phyloP scores from a whole-genome alignment of 177 flowering plant genomes.

The Vitis hybrid region DNA sequence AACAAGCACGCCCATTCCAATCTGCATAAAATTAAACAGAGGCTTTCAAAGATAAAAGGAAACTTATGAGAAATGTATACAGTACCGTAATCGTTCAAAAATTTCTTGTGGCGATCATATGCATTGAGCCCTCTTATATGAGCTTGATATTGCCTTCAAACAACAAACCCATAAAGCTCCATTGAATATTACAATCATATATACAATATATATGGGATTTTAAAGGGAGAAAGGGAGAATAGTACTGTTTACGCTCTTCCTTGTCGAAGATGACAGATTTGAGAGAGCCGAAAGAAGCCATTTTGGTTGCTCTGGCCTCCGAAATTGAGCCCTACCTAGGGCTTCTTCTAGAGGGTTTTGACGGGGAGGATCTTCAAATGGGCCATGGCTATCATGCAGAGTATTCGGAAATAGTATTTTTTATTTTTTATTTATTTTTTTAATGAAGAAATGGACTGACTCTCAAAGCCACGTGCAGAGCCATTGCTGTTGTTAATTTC shows the following conservation, averaged over 20 bases:
- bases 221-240: constrained; percentile 1
- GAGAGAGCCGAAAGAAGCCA: constrained; percentile 64
- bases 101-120: constrained; percentile 91
- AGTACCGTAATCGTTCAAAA: constrained; percentile 79
- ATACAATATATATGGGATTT: background rate
- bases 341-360: too few species aligned
- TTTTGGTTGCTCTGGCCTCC: constrained; percentile 7
- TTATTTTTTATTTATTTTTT: too few species aligned
- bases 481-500: too few species aligned
- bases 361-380: too few species aligned
- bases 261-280: constrained; percentile 59
- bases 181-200: background rate
- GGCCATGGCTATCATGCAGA: too few species aligned
- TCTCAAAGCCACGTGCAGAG: too few species aligned
- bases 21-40: background rate
- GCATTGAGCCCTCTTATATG: constrained; percentile 88
- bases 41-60: background rate
- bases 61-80: background rate
- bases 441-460: too few species aligned
- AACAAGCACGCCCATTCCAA: background rate
- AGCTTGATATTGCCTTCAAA: constrained; percentile 73
- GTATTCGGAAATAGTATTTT: too few species aligned
- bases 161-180: background rate
- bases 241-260: constrained; percentile 79
- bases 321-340: background rate